A percentile compares a stretch with the other conserved stretches of the same genome.
Evolutionary conservation across 805 yeast species (phyloP).

Genomic region (Saturnispora quitensis): DNA sequence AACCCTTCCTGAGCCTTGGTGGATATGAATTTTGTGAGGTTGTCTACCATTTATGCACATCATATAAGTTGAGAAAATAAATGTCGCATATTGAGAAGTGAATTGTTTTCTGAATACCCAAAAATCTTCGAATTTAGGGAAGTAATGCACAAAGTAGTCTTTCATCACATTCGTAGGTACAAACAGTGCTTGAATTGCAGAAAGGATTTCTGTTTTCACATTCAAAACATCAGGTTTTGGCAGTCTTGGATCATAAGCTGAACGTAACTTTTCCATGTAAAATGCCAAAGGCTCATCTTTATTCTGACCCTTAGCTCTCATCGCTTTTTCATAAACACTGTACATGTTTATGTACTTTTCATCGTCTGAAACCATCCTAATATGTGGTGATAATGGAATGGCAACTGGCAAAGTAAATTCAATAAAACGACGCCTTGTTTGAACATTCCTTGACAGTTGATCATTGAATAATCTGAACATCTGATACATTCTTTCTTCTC

Average conservation of each 20-base stretch:
- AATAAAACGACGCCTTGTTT: slow-evolving; percentile 77
- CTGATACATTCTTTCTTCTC: slow-evolving; percentile 93
- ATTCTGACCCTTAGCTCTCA: slow-evolving; percentile 60
- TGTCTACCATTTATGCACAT: slow-evolving; percentile 88
- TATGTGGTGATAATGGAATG: slow-evolving; percentile 89
- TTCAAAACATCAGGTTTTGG: slow-evolving; percentile 90
- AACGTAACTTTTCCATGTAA: slow-evolving; percentile 75
- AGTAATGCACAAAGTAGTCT: slow-evolving; percentile 63
- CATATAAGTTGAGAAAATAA: slow-evolving; percentile 87
- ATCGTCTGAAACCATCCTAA: slow-evolving; percentile 82
- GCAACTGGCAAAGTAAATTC: slow-evolving; percentile 85
- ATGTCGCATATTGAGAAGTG: slow-evolving; percentile 88
- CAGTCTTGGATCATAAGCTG: slow-evolving; percentile 86
- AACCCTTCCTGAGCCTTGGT: slow-evolving; percentile 74
- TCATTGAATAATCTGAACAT: slow-evolving; percentile 83
- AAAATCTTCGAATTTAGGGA: slow-evolving; percentile 80
- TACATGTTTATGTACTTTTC: slow-evolving; percentile 60
- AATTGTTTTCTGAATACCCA: slow-evolving; percentile 96
- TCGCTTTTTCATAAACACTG: slow-evolving; percentile 84
- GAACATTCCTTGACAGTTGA: slow-evolving; percentile 69
- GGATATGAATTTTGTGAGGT: slow-evolving; percentile 85
- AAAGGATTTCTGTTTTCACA: slow-evolving; percentile 81
- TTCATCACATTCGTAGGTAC: slow-evolving; percentile 80
- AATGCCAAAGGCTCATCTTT: slow-evolving; percentile 88
- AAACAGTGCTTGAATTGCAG: slow-evolving; percentile 78